phyloP scores from a whole-genome alignment of 345 rosid species.

The Balakata baccata region DNA sequence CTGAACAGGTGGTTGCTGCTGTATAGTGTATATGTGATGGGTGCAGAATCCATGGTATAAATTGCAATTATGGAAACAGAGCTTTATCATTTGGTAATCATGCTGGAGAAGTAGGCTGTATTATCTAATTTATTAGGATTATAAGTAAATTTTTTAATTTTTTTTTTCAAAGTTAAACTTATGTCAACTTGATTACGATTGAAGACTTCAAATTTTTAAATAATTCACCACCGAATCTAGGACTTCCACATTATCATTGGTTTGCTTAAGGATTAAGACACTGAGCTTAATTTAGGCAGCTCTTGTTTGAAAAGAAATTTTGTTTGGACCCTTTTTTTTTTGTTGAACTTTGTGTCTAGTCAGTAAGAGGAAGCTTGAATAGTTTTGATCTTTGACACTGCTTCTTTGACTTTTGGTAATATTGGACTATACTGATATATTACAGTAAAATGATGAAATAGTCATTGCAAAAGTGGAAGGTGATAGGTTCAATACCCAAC shows the following conservation, averaged over 20 bases:
- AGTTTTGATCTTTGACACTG: not conserved
- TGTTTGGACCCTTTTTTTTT: not conserved
- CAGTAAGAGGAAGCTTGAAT: not conserved
- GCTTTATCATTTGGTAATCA: not conserved
- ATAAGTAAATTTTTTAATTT: not conserved
- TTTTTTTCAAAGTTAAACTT: not conserved
- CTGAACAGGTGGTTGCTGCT: conserved; percentile 5
- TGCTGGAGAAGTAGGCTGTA: not conserved
- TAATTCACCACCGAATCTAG: not conserved
- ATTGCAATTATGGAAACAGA: not conserved
- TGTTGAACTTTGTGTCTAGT: not conserved
- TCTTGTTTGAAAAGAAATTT: not conserved
- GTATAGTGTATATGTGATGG: not conserved
- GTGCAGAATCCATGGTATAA: not conserved
- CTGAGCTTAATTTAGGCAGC: not conserved
- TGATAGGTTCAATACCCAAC: no score
- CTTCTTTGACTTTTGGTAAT: not conserved
- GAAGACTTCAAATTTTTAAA: not conserved
- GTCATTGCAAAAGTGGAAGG: no score
- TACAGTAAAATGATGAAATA: no score
- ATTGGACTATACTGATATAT: no score
- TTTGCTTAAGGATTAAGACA: not conserved
- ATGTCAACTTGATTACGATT: not conserved
- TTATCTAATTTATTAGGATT: not conserved
- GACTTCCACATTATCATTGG: not conserved